phyloP scores from a whole-genome alignment of 1,284 basidiomycete species.

The Neolentinus lepideus region DNA sequence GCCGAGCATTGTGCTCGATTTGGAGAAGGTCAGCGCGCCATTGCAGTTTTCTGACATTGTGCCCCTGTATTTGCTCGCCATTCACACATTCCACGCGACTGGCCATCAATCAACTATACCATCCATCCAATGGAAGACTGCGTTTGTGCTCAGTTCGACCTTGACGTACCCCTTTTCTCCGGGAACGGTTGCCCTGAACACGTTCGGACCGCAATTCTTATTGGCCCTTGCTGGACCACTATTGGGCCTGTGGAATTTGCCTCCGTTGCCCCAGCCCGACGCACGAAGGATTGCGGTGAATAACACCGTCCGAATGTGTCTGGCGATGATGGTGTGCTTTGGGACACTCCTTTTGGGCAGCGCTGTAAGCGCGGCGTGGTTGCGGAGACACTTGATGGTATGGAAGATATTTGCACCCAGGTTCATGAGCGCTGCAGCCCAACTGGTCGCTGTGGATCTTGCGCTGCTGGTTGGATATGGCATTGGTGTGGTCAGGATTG shows the following conservation, averaged over 20 bases:
- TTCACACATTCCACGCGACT: slow-evolving; percentile 79
- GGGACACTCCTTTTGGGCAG: slow-evolving; percentile 60
- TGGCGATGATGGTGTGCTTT: slow-evolving; percentile 72
- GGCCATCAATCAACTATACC: slow-evolving; percentile 90
- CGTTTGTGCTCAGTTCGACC: slow-evolving; percentile 69
- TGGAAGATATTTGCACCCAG: slow-evolving; percentile 98
- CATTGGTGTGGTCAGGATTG: slow-evolving; percentile 25
- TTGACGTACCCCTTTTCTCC: slow-evolving; percentile 75
- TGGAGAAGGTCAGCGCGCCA: slow-evolving; percentile 15
- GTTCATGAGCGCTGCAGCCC: slow-evolving; percentile 72
- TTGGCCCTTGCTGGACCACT: slow-evolving; percentile 64
- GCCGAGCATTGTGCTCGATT: slow-evolving; percentile 35
- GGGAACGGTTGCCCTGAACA: slow-evolving; percentile 76
- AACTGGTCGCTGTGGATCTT: slow-evolving; percentile 47
- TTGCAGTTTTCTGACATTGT: slow-evolving; percentile 59
- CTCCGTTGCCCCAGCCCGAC: slow-evolving; percentile 38
- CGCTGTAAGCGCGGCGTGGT: slow-evolving; percentile 67
- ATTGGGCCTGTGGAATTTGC: slow-evolving; percentile 85
- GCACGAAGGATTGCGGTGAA: slow-evolving; percentile 23
- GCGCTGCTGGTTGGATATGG: slow-evolving; percentile 45
- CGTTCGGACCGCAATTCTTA: slow-evolving; percentile 66
- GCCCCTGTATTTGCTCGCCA: slow-evolving; percentile 69
- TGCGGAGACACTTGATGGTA: slow-evolving; percentile 93
- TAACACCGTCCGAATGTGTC: slow-evolving; percentile 38
- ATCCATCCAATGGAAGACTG: slow-evolving; percentile 94